Percentiles rank a stretch among this genome's conserved stretches.
Evolutionary conservation across 2,329 filamentous ascomycete species (phyloP).

Genomic region (Paecilomyces formosus): DNA sequence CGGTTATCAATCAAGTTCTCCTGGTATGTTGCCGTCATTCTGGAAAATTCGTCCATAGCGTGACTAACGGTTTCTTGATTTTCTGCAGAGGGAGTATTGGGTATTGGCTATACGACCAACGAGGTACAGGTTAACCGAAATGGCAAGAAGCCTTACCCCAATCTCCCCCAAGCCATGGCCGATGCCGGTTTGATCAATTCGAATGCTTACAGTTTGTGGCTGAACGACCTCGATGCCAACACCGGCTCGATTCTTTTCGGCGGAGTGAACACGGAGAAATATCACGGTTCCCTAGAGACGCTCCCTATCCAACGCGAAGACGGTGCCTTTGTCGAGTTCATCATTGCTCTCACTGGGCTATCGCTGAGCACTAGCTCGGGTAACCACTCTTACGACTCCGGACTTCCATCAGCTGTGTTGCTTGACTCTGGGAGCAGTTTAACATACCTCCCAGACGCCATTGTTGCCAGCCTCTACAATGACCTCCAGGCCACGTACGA

Average conservation of each 20-base stretch:
- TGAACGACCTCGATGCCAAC: constrained; percentile 62
- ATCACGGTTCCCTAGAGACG: constrained; percentile 54
- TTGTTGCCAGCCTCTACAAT: constrained; percentile 45
- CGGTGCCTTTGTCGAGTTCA: constrained; percentile 54
- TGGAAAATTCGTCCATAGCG: not conserved
- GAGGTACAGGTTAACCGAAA: constrained; percentile 52
- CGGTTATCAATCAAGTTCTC: constrained; percentile 48
- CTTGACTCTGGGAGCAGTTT: constrained; percentile 34
- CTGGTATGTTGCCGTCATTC: constrained; percentile 17
- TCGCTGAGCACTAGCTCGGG: constrained; percentile 24
- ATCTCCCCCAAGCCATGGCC: constrained; percentile 61
- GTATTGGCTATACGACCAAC: constrained; percentile 73
- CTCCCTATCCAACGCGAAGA: constrained; percentile 55
- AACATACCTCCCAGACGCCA: constrained; percentile 28
- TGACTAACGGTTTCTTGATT: constrained; percentile 2
- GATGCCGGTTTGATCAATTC: constrained; percentile 54
- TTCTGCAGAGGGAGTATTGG: constrained; percentile 63
- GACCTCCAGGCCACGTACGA: constrained; percentile 55
- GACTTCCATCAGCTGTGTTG: constrained; percentile 34
- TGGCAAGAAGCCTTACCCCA: constrained; percentile 51
- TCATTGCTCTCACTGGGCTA: constrained; percentile 61
- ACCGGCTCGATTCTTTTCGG: constrained; percentile 67
- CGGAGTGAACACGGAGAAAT: constrained; percentile 63
- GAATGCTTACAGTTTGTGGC: constrained; percentile 66
- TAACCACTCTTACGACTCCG: constrained; percentile 23